A percentile compares a stretch with the other conserved stretches of the same genome.
phyloP scores from a whole-genome alignment of 441 rosid species.

The Cnidoscolus chayamansa region DNA sequence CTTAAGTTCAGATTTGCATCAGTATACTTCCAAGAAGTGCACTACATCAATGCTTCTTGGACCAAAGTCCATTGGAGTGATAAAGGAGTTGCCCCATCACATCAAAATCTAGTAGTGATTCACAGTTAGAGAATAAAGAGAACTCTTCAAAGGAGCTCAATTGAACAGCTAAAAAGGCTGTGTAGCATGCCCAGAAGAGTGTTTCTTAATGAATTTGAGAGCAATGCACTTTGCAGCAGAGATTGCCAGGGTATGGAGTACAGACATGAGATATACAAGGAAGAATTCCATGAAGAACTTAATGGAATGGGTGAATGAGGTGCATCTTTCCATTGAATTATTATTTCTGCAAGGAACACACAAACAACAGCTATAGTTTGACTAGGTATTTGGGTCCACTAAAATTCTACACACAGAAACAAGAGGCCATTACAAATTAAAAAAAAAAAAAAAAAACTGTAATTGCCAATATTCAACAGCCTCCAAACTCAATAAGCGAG shows the following conservation, averaged over 20 bases:
- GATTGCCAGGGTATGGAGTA: constrained; percentile 2
- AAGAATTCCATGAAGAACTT: constrained; percentile 17
- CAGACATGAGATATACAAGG: neutral
- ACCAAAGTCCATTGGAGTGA: constrained; percentile 10
- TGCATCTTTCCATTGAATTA: constrained; percentile 21
- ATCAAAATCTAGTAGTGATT: constrained; percentile 11
- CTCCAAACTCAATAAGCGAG: constrained; percentile 26
- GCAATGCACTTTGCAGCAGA: constrained; percentile 12
- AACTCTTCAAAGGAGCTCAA: constrained; percentile 16
- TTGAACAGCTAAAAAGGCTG: constrained; percentile 10
- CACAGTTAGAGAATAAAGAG: neutral
- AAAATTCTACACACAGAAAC: constrained; percentile 21
- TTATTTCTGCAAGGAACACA: constrained; percentile 13
- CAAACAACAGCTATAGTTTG: constrained; percentile 24
- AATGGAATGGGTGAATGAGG: constrained; percentile 6
- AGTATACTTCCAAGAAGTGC: constrained; percentile 8
- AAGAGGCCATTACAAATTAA: constrained; percentile 16
- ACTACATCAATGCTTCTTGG: neutral
- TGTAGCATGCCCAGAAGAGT: neutral
- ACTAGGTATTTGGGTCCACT: constrained; percentile 23
- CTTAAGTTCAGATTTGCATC: neutral
- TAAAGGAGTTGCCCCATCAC: neutral
- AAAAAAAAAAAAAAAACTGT: constrained; percentile 13
- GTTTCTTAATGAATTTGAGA: constrained; percentile 2
- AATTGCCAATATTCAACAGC: constrained; percentile 25